These are phyloP conservation scores for Mucor circinelloides DNA, from an alignment of 371 early-diverging fungal genomes.

Conservation along the genomic window DNA sequence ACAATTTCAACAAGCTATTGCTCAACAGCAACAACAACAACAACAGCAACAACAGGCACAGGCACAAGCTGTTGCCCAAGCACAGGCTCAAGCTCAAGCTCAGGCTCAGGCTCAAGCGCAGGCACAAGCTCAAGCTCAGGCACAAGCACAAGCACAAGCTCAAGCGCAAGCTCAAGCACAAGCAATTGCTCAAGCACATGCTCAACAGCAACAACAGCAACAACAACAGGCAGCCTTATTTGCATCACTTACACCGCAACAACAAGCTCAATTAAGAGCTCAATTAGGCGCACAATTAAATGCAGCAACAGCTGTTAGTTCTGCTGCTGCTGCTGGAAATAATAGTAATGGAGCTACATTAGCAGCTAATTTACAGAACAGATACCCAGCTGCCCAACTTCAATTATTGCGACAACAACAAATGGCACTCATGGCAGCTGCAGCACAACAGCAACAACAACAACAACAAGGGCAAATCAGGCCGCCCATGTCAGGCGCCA, in stretches of 20 bases:
- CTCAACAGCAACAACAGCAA: conserved; percentile 24
- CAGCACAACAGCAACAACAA: conserved; percentile 22
- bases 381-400: conserved; percentile 54
- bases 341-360: not conserved
- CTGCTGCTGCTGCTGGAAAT: conserved; percentile 24
- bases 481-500: conserved; percentile 29
- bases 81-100: conserved; percentile 31
- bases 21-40: conserved; percentile 12
- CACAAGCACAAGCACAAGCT: conserved; percentile 18
- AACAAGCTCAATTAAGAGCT: conserved; percentile 10
- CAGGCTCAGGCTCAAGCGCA: conserved; percentile 10
- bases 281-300: conserved; percentile 20
- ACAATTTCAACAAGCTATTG: conserved; percentile 24
- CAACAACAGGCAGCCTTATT: conserved; percentile 12
- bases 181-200: conserved; percentile 15
- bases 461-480: conserved; percentile 22
- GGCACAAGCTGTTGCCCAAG: conserved; percentile 11
- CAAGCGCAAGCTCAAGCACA: not conserved
- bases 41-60: conserved; percentile 5
- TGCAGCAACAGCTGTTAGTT: conserved; percentile 4
- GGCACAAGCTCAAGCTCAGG: conserved; percentile 17
- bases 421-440: conserved; percentile 39
- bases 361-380: conserved; percentile 23
- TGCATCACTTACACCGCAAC: conserved; percentile 14
- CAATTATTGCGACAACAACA: conserved; percentile 52